Evolutionary conservation across 2,329 filamentous ascomycete genomes (phyloP), one percentile per base, ranked within the genome.

Genomic region (Helicocarpus griseus): DNA sequence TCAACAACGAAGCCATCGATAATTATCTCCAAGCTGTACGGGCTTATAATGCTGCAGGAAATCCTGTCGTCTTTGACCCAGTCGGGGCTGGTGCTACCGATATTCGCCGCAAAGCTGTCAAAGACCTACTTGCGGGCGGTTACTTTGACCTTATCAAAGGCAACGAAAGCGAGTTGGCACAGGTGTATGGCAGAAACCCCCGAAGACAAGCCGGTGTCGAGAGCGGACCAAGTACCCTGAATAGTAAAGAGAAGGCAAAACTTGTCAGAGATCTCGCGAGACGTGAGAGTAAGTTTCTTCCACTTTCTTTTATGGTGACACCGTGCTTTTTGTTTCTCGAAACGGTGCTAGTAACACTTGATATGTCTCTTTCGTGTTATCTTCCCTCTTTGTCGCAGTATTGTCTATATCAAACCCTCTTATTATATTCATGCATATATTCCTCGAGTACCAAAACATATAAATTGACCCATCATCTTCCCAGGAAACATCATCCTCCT

Each of bases 71-170:
- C 0, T 82, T 93, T 48, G 93, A 97, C 60, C 91, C 93, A 0
- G 91, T 97, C 0, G 91, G 91, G 9, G 89, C 86, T 5, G 90
- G 89, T 5, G 91, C 91, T 0, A 96, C 89, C 0, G 63, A 77
- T 5, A 76, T 91, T 41, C 81, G 93, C 11, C 80, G 84, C 48
- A 73, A 78, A 1, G 86, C 89, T 0, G 81, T 91, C 26, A 80
- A 81, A 53, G 77, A 77, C 1, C 79, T 97, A 35, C 76, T 96
- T 62, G 73, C 79, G 0, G 77, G 75, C 2, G 89, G 89, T 36
- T 87, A 87, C 66, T 87, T 95, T 61, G 82, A 88, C 66, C 76
- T 96, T 39, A 90, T 97, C 69, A 97, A 97, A 66, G 91, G 91
- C 46, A 97, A 97, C 69, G 88, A 94, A 65, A 82, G 85, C 50